Base-by-base conservation (phyloP, 2,329 filamentous ascomycete genomes). In the Botryotinia convoluta region DNA sequence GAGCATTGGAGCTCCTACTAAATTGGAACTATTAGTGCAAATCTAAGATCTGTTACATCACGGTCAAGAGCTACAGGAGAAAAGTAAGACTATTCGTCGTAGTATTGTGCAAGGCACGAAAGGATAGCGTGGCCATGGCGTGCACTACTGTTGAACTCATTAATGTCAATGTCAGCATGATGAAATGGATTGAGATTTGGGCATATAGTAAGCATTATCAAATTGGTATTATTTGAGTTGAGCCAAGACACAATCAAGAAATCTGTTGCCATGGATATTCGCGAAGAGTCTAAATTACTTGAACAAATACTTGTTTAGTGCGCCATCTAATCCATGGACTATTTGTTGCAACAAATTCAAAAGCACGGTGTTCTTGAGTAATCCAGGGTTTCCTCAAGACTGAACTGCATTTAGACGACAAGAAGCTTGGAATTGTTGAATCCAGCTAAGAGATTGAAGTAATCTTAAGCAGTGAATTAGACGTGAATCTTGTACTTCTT, bases 1-100 rank as follows among this genome's bases (percentile, higher is more conserved):
- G 26, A 29, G 5, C 14, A 3, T 63, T 29, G 7, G 4, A 42
- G 18, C 8, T 44, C 14, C 26, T 29, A 20, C 37, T 63, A 62
- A n/a, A 16, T n/a, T 42, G 10, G 16, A 29, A 29, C n/a, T 42
- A 63, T 42, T 29, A 14, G 26, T 29, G 14, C 26, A 4, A n/a
- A 4, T 39, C 0, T 4, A n/a, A 37, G 2, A 18, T n/a, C 7
- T 39, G 1, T n/a, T 39, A 9, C 1, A 18, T n/a, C 22, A 16
- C 26, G 5, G 16, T 18, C 22, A 39, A 39, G 12, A n/a, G 12
- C 7, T 18, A 62, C 12, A 9, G 1, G 14, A 62, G 6, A 39
- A 62, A 18, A n/a, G 6, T 3, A 42, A n/a, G 37, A 42, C 26
- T 26, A 9, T 39, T 4, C 7, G 6, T 62, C 22, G 8, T n/a